Conservation (phyloP, 2,329 filamentous ascomycete species). For the Monilinia aucupariae region DNA sequence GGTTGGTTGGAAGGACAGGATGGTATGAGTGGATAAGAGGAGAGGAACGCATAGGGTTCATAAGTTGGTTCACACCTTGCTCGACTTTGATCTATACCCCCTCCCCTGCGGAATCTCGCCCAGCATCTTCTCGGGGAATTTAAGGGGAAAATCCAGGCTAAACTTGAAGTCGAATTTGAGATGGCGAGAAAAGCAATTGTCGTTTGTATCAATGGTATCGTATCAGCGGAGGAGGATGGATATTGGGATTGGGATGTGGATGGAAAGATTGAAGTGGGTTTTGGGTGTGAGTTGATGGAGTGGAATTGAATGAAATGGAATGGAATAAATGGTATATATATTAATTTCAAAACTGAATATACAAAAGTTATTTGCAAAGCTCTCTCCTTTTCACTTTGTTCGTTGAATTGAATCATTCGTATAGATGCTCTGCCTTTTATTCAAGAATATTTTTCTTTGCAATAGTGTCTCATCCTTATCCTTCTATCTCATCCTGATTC, state of each 20-base stretch:
- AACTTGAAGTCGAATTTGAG: not conserved
- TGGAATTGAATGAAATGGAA: too few species aligned
- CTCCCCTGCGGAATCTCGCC: not conserved
- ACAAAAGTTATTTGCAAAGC: not conserved
- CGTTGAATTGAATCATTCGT: too few species aligned
- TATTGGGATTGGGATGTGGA: not conserved
- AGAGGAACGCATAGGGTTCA: not conserved
- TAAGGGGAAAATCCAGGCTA: not conserved
- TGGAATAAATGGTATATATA: constrained; percentile 4
- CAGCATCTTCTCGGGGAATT: not conserved
- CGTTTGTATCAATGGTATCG: not conserved
- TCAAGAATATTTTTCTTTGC: too few species aligned
- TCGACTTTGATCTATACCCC: not conserved
- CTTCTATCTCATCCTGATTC: too few species aligned
- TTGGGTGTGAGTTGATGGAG: not conserved
- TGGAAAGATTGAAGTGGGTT: not conserved
- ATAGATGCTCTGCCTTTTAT: too few species aligned
- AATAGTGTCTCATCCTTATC: too few species aligned
- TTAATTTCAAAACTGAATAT: not conserved
- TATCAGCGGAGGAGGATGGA: too few species aligned
- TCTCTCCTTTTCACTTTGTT: too few species aligned
- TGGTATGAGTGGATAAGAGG: not conserved
- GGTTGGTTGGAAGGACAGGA: not conserved
- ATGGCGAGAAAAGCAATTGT: not conserved
- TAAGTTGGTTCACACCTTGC: constrained; percentile 4